Conservation (phyloP, 2,329 filamentous ascomycete species). For the Sporothrix protearum region DNA sequence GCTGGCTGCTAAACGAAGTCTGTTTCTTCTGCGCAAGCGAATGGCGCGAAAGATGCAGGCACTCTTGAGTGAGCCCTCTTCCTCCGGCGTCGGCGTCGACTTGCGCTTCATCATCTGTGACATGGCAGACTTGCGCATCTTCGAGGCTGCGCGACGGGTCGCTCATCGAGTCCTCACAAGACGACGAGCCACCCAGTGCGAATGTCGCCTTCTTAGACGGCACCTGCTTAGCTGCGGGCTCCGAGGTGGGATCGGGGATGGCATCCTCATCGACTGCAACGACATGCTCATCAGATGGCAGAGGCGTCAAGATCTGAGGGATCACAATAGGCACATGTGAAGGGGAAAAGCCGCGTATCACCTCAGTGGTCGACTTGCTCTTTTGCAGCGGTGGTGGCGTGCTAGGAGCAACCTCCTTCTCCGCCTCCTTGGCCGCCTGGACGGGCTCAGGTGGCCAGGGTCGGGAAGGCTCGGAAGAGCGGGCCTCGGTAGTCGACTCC, state of each 20-base stretch:
- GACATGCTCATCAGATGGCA: background rate
- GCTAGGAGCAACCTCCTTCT: background rate
- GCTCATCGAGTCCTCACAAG: slow-evolving; percentile 71
- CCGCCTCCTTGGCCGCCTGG: background rate
- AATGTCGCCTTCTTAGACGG: slow-evolving; percentile 66
- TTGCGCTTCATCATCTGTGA: slow-evolving; percentile 35
- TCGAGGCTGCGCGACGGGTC: slow-evolving; percentile 51
- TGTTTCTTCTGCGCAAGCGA: slow-evolving; percentile 63
- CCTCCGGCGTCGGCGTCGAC: slow-evolving; percentile 47
- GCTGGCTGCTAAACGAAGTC: slow-evolving; percentile 75
- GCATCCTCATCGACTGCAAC: slow-evolving; percentile 34
- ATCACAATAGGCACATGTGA: slow-evolving; percentile 57
- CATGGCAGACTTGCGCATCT: slow-evolving; percentile 39
- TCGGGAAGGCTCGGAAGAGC: slow-evolving; percentile 1
- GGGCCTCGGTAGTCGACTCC: background rate
- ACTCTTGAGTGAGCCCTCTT: slow-evolving; percentile 69
- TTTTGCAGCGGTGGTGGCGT: slow-evolving; percentile 19
- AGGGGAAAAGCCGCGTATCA: slow-evolving; percentile 83
- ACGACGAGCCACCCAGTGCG: slow-evolving; percentile 74
- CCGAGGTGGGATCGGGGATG: slow-evolving; percentile 59
- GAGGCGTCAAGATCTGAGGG: slow-evolving; percentile 35
- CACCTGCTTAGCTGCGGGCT: slow-evolving; percentile 62
- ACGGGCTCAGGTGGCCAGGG: background rate
- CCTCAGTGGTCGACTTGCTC: slow-evolving; percentile 46
- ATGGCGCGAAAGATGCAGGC: slow-evolving; percentile 46